A percentile compares a stretch with the other conserved stretches of the same genome.
Conservation (phyloP, 768 basidiomycete species). For the Leucosporidium creatinivorum region DNA sequence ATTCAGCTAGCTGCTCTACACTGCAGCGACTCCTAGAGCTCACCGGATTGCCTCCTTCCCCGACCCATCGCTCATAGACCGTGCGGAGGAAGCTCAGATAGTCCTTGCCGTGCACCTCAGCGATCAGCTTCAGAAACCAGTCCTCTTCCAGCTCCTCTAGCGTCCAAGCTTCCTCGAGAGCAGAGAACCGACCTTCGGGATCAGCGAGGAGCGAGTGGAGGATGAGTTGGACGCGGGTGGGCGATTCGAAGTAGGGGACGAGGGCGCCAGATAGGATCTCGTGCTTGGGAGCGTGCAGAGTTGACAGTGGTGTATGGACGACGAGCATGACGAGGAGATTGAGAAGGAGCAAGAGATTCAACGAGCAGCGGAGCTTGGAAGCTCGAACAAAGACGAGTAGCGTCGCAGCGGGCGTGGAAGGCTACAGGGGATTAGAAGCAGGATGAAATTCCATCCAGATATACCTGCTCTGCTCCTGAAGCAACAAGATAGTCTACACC, state of each 20-base stretch:
- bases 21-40: neutral
- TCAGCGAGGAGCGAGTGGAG: slow-evolving; percentile 30
- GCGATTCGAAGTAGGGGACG: slow-evolving; percentile 41
- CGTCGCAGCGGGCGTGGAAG: no score
- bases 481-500: no score
- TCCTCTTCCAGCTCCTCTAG: slow-evolving; percentile 15
- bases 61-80: slow-evolving; percentile 40
- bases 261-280: slow-evolving; percentile 40
- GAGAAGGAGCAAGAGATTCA: no score
- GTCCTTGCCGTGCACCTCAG: slow-evolving; percentile 35
- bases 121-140: slow-evolving; percentile 16
- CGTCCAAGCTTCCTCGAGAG: slow-evolving; percentile 8
- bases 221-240: slow-evolving; percentile 36
- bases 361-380: no score
- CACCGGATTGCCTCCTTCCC: slow-evolving; percentile 39
- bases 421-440: no score
- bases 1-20: no score
- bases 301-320: slow-evolving; percentile 16
- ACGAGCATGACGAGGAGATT: neutral
- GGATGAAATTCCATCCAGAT: no score
- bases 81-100: slow-evolving; percentile 39
- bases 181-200: slow-evolving; percentile 14
- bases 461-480: no score
- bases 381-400: no score
- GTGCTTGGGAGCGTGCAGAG: slow-evolving; percentile 39